These are phyloP conservation scores for Phaeosphaeria sp. DNA, from an alignment of 2,329 filamentous ascomycete genomes.

Conservation along the genomic window DNA sequence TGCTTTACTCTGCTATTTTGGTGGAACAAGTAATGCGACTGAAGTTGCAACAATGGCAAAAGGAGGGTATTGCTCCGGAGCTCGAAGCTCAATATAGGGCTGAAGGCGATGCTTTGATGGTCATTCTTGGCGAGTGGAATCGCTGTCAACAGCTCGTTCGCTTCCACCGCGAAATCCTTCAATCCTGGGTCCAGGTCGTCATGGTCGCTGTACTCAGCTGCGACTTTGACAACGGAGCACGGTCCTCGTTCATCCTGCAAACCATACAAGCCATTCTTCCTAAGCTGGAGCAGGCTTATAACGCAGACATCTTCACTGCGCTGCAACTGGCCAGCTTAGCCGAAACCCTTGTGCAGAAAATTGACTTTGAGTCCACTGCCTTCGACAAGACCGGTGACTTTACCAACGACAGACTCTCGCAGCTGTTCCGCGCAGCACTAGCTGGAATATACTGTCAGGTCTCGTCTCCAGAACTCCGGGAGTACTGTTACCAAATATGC, in stretches of 20 bases:
- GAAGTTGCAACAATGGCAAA: constrained; percentile 68
- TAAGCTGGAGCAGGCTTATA: constrained; percentile 79
- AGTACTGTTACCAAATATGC: constrained; percentile 90
- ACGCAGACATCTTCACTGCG: constrained; percentile 72
- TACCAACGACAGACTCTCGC: constrained; percentile 86
- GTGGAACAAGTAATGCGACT: constrained; percentile 77
- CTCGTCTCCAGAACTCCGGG: constrained; percentile 74
- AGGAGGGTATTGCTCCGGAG: constrained; percentile 40
- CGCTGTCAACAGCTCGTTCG: constrained; percentile 64
- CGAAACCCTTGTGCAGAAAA: constrained; percentile 72
- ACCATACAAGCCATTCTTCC: constrained; percentile 87
- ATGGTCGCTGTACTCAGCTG: constrained; percentile 83
- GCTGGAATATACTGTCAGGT: constrained; percentile 78
- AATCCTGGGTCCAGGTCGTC: constrained; percentile 83
- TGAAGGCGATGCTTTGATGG: constrained; percentile 63
- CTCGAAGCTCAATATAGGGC: constrained; percentile 44
- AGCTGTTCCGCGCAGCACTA: constrained; percentile 88
- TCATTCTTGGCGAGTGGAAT: constrained; percentile 70
- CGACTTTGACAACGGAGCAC: constrained; percentile 75
- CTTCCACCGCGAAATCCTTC: constrained; percentile 71
- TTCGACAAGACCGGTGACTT: constrained; percentile 67
- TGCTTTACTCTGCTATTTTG: constrained; percentile 72
- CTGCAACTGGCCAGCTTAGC: constrained; percentile 79
- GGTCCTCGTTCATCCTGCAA: constrained; percentile 82
- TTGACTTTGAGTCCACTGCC: constrained; percentile 64